Percentiles rank a stretch among this genome's conserved stretches.
Conservation (phyloP, 768 basidiomycete genomes). For the Suillus fuscotomentosus region DNA sequence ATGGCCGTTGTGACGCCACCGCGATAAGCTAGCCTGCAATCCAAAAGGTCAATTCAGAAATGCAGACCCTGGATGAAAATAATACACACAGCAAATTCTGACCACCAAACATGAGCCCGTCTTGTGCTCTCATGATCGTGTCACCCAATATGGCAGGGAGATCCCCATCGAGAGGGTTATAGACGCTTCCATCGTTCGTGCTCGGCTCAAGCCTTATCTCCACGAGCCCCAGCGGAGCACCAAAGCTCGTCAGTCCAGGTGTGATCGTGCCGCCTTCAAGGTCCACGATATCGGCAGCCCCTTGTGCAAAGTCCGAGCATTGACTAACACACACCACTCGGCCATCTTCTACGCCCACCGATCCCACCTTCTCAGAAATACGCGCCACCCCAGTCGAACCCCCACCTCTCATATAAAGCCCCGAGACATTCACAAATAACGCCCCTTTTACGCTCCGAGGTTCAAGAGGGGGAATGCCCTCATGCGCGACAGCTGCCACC, state of each 20-base stretch:
- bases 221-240: slow-evolving; percentile 66
- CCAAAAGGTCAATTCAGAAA: neutral
- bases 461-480: slow-evolving; percentile 74
- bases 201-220: slow-evolving; percentile 68
- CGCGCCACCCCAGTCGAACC: slow-evolving; percentile 24
- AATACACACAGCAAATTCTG: slow-evolving; percentile 66
- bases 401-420: slow-evolving; percentile 37
- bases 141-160: slow-evolving; percentile 50
- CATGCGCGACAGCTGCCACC: slow-evolving; percentile 53
- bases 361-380: slow-evolving; percentile 24
- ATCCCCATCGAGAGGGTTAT: slow-evolving; percentile 50
- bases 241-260: slow-evolving; percentile 73
- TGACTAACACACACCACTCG: slow-evolving; percentile 48
- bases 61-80: neutral
- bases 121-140: slow-evolving; percentile 62
- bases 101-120: slow-evolving; percentile 70
- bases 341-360: slow-evolving; percentile 48
- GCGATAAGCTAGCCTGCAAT: slow-evolving; percentile 57
- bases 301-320: slow-evolving; percentile 20
- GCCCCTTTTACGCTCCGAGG: slow-evolving; percentile 39
- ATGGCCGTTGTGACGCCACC: slow-evolving; percentile 67
- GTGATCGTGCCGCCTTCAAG: slow-evolving; percentile 68
- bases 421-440: slow-evolving; percentile 65
- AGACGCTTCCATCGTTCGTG: slow-evolving; percentile 65
- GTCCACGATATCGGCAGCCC: slow-evolving; percentile 42